These are phyloP conservation scores for Colletotrichum sp. DNA, from an alignment of 2,329 filamentous ascomycete genomes.

Conservation along the genomic window DNA sequence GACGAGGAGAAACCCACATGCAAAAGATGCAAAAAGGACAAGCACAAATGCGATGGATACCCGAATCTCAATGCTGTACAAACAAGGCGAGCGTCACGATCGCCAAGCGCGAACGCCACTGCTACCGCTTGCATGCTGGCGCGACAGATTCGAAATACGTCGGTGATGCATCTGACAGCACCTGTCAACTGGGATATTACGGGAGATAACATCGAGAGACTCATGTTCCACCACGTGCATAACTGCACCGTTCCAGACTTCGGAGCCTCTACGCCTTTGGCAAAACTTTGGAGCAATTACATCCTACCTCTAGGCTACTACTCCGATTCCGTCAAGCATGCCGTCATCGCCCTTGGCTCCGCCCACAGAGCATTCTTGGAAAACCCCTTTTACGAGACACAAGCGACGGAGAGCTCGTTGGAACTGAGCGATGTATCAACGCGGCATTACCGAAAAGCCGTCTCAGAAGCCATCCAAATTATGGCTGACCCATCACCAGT, in stretches of 20 bases:
- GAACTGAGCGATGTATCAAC: background rate
- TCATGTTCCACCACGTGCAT: conserved; percentile 16
- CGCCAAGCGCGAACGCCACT: background rate
- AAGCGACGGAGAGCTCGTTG: background rate
- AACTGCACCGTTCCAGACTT: conserved; percentile 13
- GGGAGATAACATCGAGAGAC: background rate
- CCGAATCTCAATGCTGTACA: background rate
- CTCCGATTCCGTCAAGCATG: conserved; percentile 11
- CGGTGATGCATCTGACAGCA: background rate
- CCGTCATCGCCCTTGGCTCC: conserved; percentile 6
- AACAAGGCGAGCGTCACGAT: background rate
- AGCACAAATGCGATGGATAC: conserved; percentile 23
- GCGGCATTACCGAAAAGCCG: conserved; percentile 5
- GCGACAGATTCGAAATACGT: background rate
- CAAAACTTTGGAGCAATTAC: conserved; percentile 15
- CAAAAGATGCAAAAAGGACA: conserved; percentile 8
- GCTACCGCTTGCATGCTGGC: background rate
- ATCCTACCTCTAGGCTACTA: conserved; percentile 10
- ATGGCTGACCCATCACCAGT: conserved; percentile 12
- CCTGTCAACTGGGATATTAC: conserved; percentile 2
- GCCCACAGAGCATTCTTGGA: conserved; percentile 5
- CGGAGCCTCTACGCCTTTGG: background rate
- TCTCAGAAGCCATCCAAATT: conserved; percentile 4
- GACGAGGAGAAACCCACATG: conserved; percentile 22
- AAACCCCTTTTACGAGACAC: background rate